Base-by-base conservation (phyloP, 805 yeast genomes). In the Zygoascus tannicola region DNA sequence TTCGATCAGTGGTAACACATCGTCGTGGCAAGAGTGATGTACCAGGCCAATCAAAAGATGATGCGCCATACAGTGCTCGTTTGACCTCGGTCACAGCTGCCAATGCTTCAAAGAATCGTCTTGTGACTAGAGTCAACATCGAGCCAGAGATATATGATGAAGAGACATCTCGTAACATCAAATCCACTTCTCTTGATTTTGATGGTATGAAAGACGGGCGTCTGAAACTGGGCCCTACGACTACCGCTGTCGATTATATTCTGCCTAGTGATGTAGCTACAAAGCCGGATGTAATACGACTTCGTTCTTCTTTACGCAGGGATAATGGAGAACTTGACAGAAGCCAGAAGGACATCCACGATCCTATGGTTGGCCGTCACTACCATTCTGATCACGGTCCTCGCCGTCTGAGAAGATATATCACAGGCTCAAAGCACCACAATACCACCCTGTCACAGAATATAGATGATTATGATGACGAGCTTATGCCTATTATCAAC, bases 1-100 rank as follows among this genome's bases (percentile, higher is more conserved):
- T 47, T 32, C 37, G 50, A 26, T 46, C 53, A 2, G 47, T 51
- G 35, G 38, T 28, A 3, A 20, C 42, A 4, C 35, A 20, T 14
- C 42, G 42, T 5, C 32, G 35, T 14, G 22, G 28, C 34, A 34
- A 26, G 16, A 43, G 46, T 37, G 43, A 43, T 18, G 32, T 21
- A 3, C 30, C 30, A 8, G 30, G 30, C 30, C 30, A 26, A 12
- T 26, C 30, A 7, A 26, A 26, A 26, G 30, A 26, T 8, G 30
- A 26, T 12, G 30, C 12, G 12, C 30, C 7, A 12, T 26, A 26
- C 12, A 26, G 30, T 26, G 30, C 30, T 7, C 30, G 30, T 8
- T 12, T 26, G 30, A 26, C 30, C 7, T 26, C 30, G 7, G 30
- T 12, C 12, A 26, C 7, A 8, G 30, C 30, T 26, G 30, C 30